A percentile compares a stretch with the other conserved stretches of the same genome.
phyloP scores from a whole-genome alignment of 1,139 yeast species.

The Candida albicans region DNA sequence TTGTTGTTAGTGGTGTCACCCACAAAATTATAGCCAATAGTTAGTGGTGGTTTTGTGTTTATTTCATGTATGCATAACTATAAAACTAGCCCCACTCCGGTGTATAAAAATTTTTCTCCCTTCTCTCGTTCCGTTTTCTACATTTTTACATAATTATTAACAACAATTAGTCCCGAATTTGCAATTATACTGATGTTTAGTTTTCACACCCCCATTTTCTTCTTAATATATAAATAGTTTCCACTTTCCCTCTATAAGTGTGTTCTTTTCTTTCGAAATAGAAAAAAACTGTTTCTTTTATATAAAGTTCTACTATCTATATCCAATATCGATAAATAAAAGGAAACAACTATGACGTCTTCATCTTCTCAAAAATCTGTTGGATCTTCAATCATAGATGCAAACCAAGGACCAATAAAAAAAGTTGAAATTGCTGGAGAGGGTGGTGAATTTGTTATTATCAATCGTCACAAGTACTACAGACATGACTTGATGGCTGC shows the following conservation, averaged over 20 bases:
- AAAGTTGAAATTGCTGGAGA: constrained; percentile 23
- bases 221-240: no score
- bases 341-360: constrained; percentile 7
- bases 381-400: constrained; percentile 4
- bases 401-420: constrained; percentile 17
- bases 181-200: no score
- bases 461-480: constrained; percentile 26
- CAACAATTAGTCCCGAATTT: no score
- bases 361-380: constrained; percentile 12
- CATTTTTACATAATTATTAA: no score
- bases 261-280: background rate
- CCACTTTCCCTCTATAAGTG: background rate
- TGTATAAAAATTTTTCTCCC: no score
- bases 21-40: no score
- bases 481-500: constrained; percentile 36
- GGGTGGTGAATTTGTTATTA: constrained; percentile 23
- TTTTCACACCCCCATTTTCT: no score
- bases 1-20: no score
- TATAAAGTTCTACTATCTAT: background rate
- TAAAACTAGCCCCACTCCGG: no score
- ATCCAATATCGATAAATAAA: background rate
- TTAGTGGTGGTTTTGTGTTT: no score
- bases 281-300: background rate
- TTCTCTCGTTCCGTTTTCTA: no score
- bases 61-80: no score